phyloP scores from a whole-genome alignment of 1,139 yeast genomes.

The Zygotorulaspora mrakii region DNA sequence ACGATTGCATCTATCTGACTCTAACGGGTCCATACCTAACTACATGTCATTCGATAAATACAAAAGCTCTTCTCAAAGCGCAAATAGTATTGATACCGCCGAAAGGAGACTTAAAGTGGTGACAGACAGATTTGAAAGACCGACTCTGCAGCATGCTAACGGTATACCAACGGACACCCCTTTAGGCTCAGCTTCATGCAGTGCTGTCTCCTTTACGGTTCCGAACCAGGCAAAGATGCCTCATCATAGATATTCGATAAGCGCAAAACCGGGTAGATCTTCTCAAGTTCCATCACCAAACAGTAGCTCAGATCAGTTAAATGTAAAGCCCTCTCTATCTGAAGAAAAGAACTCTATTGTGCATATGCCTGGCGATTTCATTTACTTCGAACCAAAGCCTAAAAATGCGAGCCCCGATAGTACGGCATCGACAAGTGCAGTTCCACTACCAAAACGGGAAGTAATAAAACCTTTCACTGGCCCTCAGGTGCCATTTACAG shows the following conservation, averaged over 20 bases:
- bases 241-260: constrained; percentile 49
- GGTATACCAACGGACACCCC: constrained; percentile 7
- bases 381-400: constrained; percentile 23
- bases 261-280: constrained; percentile 32
- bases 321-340: constrained; percentile 14
- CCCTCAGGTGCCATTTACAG: constrained; percentile 71
- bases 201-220: constrained; percentile 33
- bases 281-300: constrained; percentile 20
- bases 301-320: constrained; percentile 14
- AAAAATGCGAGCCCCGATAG: constrained; percentile 2
- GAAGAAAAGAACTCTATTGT: constrained; percentile 33
- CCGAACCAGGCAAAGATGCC: constrained; percentile 28
- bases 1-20: constrained; percentile 5
- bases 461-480: constrained; percentile 52
- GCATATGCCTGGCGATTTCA: constrained; percentile 38
- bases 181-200: constrained; percentile 7
- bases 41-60: constrained; percentile 10
- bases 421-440: constrained; percentile 7
- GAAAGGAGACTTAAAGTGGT: constrained; percentile 9
- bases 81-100: constrained; percentile 4
- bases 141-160: constrained; percentile 11
- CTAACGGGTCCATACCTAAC: constrained; percentile 13
- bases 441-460: constrained; percentile 33
- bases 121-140: constrained; percentile 9
- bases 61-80: neutral